Percentiles rank a stretch among this genome's conserved stretches.
These are phyloP conservation scores for Graphilbum sp. DNA, from an alignment of 2,329 filamentous ascomycete species.

Conservation along the genomic window DNA sequence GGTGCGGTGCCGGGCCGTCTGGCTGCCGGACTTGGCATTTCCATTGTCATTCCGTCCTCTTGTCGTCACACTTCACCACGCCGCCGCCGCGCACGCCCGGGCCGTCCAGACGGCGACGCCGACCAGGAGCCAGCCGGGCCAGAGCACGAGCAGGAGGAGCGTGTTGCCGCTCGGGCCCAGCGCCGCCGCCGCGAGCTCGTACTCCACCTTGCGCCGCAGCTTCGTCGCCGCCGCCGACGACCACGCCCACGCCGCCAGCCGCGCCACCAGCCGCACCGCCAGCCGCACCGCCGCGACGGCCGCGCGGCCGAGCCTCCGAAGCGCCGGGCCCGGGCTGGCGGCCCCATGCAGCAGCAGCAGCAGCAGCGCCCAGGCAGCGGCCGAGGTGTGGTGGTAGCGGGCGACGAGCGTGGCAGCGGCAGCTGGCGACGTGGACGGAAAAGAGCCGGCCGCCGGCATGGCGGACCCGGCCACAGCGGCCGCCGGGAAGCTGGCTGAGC, in stretches of 20 bases:
- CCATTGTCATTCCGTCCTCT: no score
- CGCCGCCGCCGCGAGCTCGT: constrained; percentile 34
- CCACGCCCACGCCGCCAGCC: constrained; percentile 3
- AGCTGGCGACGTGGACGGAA: neutral
- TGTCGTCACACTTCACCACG: no score
- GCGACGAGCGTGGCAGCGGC: neutral
- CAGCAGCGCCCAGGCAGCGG: neutral
- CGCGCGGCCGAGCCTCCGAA: no score
- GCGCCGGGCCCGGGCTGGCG: no score
- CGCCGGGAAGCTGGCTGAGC: no score
- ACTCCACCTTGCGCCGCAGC: constrained; percentile 11
- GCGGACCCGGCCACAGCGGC: no score
- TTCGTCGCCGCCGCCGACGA: constrained; percentile 4
- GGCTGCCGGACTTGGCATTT: no score
- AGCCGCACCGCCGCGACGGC: no score
- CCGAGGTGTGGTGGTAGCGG: constrained; percentile 2
- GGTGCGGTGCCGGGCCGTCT: no score
- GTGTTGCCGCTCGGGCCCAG: constrained; percentile 32
- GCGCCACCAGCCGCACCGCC: neutral
- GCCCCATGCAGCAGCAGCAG: no score
- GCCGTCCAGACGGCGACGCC: constrained; percentile 17
- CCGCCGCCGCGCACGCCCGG: no score
- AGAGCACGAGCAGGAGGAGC: constrained; percentile 34
- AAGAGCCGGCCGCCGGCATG: no score
- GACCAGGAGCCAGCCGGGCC: constrained; percentile 39